Percentiles rank a stretch among this genome's conserved stretches.
phyloP scores from a whole-genome alignment of 2,329 filamentous ascomycete species.

The Didymellaceae sp. region DNA sequence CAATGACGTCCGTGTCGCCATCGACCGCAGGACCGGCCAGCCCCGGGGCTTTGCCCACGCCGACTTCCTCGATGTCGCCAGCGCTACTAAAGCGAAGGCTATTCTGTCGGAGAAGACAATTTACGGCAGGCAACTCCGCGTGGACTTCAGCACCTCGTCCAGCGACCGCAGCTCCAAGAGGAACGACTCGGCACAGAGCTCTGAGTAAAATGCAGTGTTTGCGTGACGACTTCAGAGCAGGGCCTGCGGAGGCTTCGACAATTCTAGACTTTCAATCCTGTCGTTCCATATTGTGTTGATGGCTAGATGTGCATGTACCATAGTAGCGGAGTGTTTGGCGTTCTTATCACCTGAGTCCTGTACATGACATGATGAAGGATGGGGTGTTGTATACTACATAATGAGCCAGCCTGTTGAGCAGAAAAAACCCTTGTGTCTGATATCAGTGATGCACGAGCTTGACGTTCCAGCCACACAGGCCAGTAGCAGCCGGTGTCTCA shows the following conservation, averaged over 20 bases:
- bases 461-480: too few species aligned
- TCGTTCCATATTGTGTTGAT: conserved; percentile 34
- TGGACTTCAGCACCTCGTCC: conserved; percentile 67
- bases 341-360: conserved; percentile 38
- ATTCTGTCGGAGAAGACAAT: conserved; percentile 63
- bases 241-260: background rate
- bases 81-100: conserved; percentile 67
- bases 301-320: conserved; percentile 34
- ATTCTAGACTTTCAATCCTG: conserved; percentile 21
- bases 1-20: conserved; percentile 78
- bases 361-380: conserved; percentile 19
- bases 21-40: conserved; percentile 80
- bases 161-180: conserved; percentile 13
- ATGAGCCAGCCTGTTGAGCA: too few species aligned
- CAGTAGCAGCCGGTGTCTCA: conserved; percentile 3
- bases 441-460: background rate
- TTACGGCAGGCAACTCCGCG: conserved; percentile 69
- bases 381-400: conserved; percentile 16
- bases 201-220: background rate
- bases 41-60: conserved; percentile 85
- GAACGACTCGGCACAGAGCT: conserved; percentile 27
- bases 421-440: too few species aligned
- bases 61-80: conserved; percentile 74
- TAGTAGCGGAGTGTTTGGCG: conserved; percentile 38
- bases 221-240: conserved; percentile 7